Percentiles rank a stretch among this genome's conserved stretches.
These are phyloP conservation scores for Tricholoma hemisulphureum DNA, from an alignment of 768 basidiomycete species.

Conservation along the genomic window DNA sequence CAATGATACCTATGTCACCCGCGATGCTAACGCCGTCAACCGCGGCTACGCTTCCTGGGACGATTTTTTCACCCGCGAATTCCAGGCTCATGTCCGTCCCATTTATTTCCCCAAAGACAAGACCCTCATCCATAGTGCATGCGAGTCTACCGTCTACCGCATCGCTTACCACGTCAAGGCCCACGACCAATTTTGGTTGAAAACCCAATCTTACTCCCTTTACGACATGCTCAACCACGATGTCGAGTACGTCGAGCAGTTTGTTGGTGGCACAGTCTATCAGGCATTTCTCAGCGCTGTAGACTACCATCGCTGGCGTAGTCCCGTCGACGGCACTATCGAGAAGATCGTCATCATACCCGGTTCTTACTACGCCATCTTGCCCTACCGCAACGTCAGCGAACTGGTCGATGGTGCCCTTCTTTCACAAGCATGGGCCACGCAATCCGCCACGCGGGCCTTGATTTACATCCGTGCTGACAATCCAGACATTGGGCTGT, in stretches of 20 bases:
- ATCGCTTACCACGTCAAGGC: not conserved
- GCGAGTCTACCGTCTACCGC: not conserved
- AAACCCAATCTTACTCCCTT: not conserved
- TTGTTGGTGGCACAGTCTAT: constrained; percentile 45
- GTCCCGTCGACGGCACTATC: constrained; percentile 49
- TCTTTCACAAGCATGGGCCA: constrained; percentile 40
- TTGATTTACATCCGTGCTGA: constrained; percentile 56
- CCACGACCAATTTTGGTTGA: not conserved
- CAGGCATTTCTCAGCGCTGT: constrained; percentile 57
- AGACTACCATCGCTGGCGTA: constrained; percentile 64
- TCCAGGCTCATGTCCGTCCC: not conserved
- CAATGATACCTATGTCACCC: too few species aligned
- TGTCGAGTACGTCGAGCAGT: not conserved
- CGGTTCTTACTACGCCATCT: constrained; percentile 49
- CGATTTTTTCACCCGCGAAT: not conserved
- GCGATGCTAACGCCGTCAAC: too few species aligned
- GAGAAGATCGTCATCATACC: constrained; percentile 40
- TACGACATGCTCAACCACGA: not conserved
- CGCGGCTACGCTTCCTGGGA: not conserved
- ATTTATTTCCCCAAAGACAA: not conserved
- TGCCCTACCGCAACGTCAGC: constrained; percentile 13
- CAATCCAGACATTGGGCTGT: constrained; percentile 45
- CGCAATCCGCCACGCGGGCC: constrained; percentile 45
- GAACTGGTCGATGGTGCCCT: constrained; percentile 20
- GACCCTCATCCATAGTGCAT: not conserved